phyloP scores from a whole-genome alignment of 768 basidiomycete species.

The Rhodotorula taiwanensis region DNA sequence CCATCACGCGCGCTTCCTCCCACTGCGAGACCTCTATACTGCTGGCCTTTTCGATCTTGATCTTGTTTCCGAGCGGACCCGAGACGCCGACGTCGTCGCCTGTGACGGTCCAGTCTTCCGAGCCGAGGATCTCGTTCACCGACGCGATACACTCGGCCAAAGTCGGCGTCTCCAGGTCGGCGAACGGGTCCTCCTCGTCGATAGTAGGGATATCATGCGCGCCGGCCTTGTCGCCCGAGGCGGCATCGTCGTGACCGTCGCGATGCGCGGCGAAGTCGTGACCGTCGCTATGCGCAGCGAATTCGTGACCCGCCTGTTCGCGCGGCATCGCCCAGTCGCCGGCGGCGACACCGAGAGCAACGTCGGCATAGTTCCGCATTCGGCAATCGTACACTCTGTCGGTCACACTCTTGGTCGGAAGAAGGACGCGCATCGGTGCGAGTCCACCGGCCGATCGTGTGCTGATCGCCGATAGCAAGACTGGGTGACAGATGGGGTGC shows the following conservation, averaged over 20 bases:
- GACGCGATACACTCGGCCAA: background rate
- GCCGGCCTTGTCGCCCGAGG: background rate
- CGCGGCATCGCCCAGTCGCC: slow-evolving; percentile 14
- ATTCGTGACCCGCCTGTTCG: background rate
- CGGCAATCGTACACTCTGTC: slow-evolving; percentile 29
- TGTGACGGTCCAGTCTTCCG: background rate
- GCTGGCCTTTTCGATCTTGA: background rate
- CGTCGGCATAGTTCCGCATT: slow-evolving; percentile 11
- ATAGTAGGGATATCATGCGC: no score
- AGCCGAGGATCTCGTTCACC: background rate
- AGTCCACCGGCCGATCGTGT: background rate
- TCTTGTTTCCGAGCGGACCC: slow-evolving; percentile 8
- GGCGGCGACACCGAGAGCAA: slow-evolving; percentile 1
- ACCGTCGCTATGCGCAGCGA: background rate
- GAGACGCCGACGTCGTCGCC: slow-evolving; percentile 19
- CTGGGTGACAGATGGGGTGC: slow-evolving; percentile 19
- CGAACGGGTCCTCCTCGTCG: slow-evolving; percentile 2
- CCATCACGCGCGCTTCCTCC: slow-evolving; percentile 6
- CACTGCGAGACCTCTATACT: background rate
- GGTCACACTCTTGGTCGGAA: slow-evolving; percentile 9
- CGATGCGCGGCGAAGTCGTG: background rate
- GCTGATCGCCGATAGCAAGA: slow-evolving; percentile 16
- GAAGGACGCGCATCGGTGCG: slow-evolving; percentile 11
- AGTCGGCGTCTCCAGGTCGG: background rate
- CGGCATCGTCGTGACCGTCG: background rate